Conservation (phyloP, 139 green algal genomes). For the Yamagishiella unicocca region DNA sequence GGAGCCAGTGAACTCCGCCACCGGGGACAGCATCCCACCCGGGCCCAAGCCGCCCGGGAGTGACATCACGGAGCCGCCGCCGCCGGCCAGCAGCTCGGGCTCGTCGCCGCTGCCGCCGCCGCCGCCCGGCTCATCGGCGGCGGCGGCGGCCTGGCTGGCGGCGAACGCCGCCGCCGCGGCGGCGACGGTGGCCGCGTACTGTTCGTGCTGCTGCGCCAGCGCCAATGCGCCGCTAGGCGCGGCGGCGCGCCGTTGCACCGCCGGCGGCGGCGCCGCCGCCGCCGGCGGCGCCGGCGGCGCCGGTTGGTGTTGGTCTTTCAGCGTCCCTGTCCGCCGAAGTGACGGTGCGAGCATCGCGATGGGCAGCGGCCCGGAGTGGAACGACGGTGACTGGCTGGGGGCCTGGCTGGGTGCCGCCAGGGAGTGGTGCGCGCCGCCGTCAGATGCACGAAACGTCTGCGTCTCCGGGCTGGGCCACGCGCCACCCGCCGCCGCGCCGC, state of each 20-base stretch:
- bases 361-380: background rate
- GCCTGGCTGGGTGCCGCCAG: no score
- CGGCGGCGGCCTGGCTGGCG: background rate
- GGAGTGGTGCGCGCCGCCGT: no score
- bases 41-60: background rate
- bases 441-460: no score
- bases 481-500: background rate
- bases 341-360: background rate
- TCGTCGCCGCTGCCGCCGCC: background rate
- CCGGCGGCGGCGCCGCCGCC: background rate
- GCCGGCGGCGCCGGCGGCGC: background rate
- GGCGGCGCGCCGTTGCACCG: background rate
- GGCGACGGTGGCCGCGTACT: constrained; percentile 9
- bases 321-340: background rate
- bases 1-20: constrained; percentile 2
- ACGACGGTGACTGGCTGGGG: no score
- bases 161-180: constrained; percentile 15
- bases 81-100: background rate
- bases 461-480: no score
- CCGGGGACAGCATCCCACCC: background rate
- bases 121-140: background rate
- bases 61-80: background rate
- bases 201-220: constrained; percentile 12
- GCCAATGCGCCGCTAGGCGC: background rate
- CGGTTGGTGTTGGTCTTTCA: background rate